phyloP scores from a whole-genome alignment of 2,329 filamentous ascomycete genomes.

The Xylariales sp. region DNA sequence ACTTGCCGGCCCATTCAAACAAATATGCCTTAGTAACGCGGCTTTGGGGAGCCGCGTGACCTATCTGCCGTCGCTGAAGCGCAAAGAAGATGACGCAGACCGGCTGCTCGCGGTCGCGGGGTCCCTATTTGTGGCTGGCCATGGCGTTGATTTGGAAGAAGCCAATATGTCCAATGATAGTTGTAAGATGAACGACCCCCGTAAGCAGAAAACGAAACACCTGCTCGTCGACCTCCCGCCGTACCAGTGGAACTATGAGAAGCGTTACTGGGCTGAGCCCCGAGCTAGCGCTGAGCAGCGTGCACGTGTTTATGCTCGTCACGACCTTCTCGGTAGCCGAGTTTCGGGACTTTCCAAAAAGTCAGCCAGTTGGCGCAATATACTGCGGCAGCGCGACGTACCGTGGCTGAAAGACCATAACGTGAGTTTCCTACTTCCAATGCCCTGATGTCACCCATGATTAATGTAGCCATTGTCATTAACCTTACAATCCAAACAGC shows the following conservation, averaged over 20 bases:
- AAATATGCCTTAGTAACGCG: slow-evolving; percentile 47
- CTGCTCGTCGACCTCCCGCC: slow-evolving; percentile 47
- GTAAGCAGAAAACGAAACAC: slow-evolving; percentile 36
- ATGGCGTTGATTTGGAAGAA: slow-evolving; percentile 43
- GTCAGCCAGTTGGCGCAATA: slow-evolving; percentile 42
- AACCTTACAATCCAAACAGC: slow-evolving; percentile 29
- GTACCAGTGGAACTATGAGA: slow-evolving; percentile 48
- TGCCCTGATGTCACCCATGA: slow-evolving; percentile 35
- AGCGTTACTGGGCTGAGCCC: slow-evolving; percentile 42
- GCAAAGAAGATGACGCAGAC: slow-evolving; percentile 40
- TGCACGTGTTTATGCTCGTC: slow-evolving; percentile 38
- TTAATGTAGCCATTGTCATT: slow-evolving; percentile 38
- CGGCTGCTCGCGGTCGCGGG: slow-evolving; percentile 44
- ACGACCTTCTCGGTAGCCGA: slow-evolving; percentile 45
- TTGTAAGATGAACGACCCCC: slow-evolving; percentile 17
- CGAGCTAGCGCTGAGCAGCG: slow-evolving; percentile 46
- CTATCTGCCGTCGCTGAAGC: slow-evolving; percentile 42
- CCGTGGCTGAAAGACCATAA: slow-evolving; percentile 40
- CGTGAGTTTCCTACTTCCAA: slow-evolving; percentile 21
- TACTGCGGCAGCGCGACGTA: slow-evolving; percentile 37
- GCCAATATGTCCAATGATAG: slow-evolving; percentile 33
- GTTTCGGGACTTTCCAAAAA: slow-evolving; percentile 32
- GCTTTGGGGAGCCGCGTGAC: slow-evolving; percentile 29
- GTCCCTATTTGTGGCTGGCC: slow-evolving; percentile 42
- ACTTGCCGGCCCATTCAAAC: slow-evolving; percentile 50